Conservation (phyloP, 2,329 filamentous ascomycete genomes). For the Colletotrichum tabaci region DNA sequence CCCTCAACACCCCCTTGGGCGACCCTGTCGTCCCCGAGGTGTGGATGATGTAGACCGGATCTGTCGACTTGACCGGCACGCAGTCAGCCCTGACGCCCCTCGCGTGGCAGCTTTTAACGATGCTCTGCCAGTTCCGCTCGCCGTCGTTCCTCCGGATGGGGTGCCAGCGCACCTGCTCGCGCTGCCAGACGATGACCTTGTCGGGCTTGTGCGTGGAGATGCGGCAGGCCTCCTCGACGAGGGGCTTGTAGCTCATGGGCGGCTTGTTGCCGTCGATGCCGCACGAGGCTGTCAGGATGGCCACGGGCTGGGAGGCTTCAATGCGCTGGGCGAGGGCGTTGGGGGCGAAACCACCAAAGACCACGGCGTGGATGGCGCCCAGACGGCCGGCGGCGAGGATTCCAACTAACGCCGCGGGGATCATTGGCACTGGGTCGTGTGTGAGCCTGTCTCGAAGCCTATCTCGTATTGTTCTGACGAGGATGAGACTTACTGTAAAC, state of each 20-base stretch:
- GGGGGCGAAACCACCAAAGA: constrained; percentile 93
- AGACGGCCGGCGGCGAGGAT: constrained; percentile 86
- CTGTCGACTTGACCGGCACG: constrained; percentile 83
- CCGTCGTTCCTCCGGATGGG: constrained; percentile 75
- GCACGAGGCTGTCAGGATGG: constrained; percentile 90
- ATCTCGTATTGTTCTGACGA: not conserved
- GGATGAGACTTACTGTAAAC: constrained; percentile 79
- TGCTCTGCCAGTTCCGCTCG: constrained; percentile 84
- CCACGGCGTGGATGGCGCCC: constrained; percentile 90
- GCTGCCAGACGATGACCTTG: constrained; percentile 86
- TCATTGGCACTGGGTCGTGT: constrained; percentile 85
- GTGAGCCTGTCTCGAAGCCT: not conserved
- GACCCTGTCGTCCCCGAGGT: constrained; percentile 87
- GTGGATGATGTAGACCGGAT: constrained; percentile 92
- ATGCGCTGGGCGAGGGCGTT: constrained; percentile 89
- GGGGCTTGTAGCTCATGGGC: constrained; percentile 81
- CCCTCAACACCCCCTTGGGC: constrained; percentile 86
- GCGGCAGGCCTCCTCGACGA: constrained; percentile 81
- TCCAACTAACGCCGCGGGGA: constrained; percentile 88
- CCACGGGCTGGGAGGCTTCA: constrained; percentile 82
- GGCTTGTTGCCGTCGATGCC: constrained; percentile 91
- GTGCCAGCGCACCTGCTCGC: constrained; percentile 82
- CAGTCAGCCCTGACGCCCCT: constrained; percentile 79
- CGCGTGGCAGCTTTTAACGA: constrained; percentile 79
- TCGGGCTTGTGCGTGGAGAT: constrained; percentile 79